Evolutionary conservation across 2,329 filamentous ascomycete species (phyloP).

Genomic region (Alternaria brassicicola): DNA sequence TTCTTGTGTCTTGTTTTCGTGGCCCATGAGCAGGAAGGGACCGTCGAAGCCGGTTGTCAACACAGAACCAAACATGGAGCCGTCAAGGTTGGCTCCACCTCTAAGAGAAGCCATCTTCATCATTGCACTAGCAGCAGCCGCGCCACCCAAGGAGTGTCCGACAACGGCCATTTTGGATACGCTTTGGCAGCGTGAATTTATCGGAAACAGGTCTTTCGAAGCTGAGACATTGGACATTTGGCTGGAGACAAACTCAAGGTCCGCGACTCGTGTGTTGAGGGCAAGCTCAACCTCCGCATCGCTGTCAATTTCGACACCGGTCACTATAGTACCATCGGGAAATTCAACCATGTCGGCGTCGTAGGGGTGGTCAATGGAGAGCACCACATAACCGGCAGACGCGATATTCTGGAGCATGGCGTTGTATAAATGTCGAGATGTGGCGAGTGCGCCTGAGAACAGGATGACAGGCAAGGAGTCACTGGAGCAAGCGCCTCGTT

Average conservation of each 20-base stretch:
- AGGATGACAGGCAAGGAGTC: conserved; percentile 40
- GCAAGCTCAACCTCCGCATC: conserved; percentile 29
- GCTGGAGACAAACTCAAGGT: conserved; percentile 29
- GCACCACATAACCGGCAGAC: conserved; percentile 55
- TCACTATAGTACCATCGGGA: conserved; percentile 49
- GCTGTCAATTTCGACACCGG: conserved; percentile 32
- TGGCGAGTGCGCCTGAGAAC: conserved; percentile 56
- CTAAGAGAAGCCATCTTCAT: conserved; percentile 21
- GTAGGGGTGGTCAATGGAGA: conserved; percentile 59
- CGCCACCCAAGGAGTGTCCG: conserved; percentile 49
- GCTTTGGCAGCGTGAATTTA: not conserved
- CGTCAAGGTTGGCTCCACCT: conserved; percentile 48
- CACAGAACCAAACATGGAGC: conserved; percentile 35
- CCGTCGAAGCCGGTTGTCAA: conserved; percentile 18
- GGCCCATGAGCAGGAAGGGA: conserved; percentile 35
- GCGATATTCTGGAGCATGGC: conserved; percentile 55
- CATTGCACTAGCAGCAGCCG: conserved; percentile 32
- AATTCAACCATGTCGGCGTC: conserved; percentile 58
- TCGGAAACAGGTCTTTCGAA: not conserved
- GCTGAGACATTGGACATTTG: conserved; percentile 25
- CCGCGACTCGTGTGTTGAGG: conserved; percentile 28
- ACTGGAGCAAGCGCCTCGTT: not conserved
- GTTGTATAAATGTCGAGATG: conserved; percentile 53
- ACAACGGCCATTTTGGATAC: conserved; percentile 25
- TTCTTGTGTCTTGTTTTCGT: conserved; percentile 37